A percentile compares a stretch with the other conserved stretches of the same genome.
Evolutionary conservation across 441 rosid species (phyloP).

Genomic region (Syzygium malaccense): DNA sequence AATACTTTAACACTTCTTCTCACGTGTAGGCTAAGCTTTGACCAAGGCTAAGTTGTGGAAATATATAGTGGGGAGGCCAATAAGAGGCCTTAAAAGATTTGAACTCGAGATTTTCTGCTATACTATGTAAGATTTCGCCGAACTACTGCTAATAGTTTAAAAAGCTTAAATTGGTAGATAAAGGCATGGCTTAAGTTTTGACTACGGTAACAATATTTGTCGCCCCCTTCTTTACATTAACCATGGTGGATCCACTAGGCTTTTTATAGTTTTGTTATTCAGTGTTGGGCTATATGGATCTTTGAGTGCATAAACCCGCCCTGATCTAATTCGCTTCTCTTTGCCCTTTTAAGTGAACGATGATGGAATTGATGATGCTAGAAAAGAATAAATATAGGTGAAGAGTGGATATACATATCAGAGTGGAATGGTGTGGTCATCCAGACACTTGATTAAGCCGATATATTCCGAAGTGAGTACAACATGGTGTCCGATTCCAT

Average conservation of each 20-base stretch:
- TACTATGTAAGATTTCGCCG: neutral
- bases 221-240: neutral
- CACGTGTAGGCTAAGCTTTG: no score
- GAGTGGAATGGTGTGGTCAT: neutral
- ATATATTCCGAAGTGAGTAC: neutral
- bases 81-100: neutral
- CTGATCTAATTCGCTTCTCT: neutral
- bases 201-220: neutral
- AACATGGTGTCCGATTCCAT: neutral
- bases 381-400: neutral
- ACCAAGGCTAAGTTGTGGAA: no score
- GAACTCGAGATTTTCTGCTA: neutral
- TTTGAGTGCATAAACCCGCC: neutral
- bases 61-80: neutral
- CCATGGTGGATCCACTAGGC: neutral
- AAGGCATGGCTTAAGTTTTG: neutral
- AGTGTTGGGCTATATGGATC: neutral
- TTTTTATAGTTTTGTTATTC: neutral
- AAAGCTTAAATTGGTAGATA: neutral
- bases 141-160: rapidly evolving
- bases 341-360: neutral
- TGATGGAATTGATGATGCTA: neutral
- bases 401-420: neutral
- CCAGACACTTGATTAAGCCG: neutral
- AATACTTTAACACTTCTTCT: neutral